Conservation (phyloP, 495 filamentous ascomycete species). For the Staphylotrichum longicolle region DNA sequence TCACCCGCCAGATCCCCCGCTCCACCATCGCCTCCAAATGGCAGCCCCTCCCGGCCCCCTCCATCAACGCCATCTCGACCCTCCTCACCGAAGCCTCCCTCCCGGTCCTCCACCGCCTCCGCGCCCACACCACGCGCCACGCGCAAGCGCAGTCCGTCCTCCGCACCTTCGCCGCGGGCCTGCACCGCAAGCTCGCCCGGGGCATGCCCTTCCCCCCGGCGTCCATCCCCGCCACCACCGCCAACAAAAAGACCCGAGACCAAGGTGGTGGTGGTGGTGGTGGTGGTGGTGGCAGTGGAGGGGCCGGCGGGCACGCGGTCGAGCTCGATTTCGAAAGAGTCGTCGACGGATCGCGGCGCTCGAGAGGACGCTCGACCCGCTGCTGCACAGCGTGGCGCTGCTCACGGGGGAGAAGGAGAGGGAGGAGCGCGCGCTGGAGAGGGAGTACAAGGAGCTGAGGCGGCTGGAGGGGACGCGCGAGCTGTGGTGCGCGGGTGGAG, state of each 20-base stretch:
- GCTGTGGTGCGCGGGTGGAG: slow-evolving; percentile 40
- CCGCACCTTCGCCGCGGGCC: slow-evolving; percentile 32
- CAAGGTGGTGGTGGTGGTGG: neutral
- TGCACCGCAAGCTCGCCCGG: slow-evolving; percentile 37
- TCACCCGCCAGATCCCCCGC: slow-evolving; percentile 41
- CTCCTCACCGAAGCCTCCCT: slow-evolving; percentile 41
- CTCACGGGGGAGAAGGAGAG: slow-evolving; percentile 41
- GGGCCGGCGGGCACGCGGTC: slow-evolving; percentile 29
- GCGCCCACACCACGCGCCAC: slow-evolving; percentile 36
- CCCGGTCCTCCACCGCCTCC: slow-evolving; percentile 43
- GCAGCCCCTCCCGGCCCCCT: slow-evolving; percentile 39
- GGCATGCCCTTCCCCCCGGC: slow-evolving; percentile 47
- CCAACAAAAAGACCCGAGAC: neutral
- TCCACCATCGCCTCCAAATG: slow-evolving; percentile 47
- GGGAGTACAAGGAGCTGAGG: slow-evolving; percentile 41
- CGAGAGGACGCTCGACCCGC: slow-evolving; percentile 43
- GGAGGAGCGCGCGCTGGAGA: slow-evolving; percentile 38
- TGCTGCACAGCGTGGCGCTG: slow-evolving; percentile 46
- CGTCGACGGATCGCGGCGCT: slow-evolving; percentile 37
- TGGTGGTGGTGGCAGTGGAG: neutral
- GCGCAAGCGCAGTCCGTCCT: slow-evolving; percentile 40
- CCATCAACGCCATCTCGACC: slow-evolving; percentile 37
- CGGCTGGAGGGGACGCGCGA: slow-evolving; percentile 40
- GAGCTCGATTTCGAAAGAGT: slow-evolving; percentile 48
- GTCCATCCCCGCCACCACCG: slow-evolving; percentile 6